A percentile compares a stretch with the other conserved stretches of the same genome.
Conservation (phyloP, 768 basidiomycete species). For the Thelephora ganbajun region DNA sequence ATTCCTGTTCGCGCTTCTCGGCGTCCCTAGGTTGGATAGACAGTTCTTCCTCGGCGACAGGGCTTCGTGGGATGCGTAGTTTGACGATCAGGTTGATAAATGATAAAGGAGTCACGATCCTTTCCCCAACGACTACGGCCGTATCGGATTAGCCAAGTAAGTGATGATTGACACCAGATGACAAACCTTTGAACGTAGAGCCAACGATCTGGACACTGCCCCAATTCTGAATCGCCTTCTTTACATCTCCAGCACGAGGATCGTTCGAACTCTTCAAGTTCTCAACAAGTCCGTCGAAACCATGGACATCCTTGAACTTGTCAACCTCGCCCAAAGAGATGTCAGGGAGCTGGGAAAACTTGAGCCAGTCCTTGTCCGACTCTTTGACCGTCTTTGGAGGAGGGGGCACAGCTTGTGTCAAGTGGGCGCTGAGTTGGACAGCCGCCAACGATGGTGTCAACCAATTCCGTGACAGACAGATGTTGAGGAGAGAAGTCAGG, state of each 20-base stretch:
- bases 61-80: slow-evolving; percentile 37
- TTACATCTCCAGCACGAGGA: slow-evolving; percentile 33
- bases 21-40: slow-evolving; percentile 30
- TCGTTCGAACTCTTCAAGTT: slow-evolving; percentile 40
- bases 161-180: not conserved
- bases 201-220: slow-evolving; percentile 67
- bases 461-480: slow-evolving; percentile 82
- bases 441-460: slow-evolving; percentile 61
- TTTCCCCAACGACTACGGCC: slow-evolving; percentile 74
- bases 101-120: slow-evolving; percentile 72
- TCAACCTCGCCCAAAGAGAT: slow-evolving; percentile 40
- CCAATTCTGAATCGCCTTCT: slow-evolving; percentile 57
- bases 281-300: slow-evolving; percentile 14
- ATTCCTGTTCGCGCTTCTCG: slow-evolving; percentile 48
- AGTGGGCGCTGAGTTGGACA: slow-evolving; percentile 72
- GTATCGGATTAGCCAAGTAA: not conserved
- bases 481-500: slow-evolving; percentile 69
- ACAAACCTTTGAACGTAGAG: slow-evolving; percentile 72
- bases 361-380: slow-evolving; percentile 22
- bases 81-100: slow-evolving; percentile 82
- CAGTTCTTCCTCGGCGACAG: slow-evolving; percentile 12
- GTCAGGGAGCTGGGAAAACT: slow-evolving; percentile 68
- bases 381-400: not conserved
- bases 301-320: slow-evolving; percentile 24
- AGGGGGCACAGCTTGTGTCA: slow-evolving; percentile 73